Conservation (phyloP, 1,284 basidiomycete species). For the Flammula alnicola region DNA sequence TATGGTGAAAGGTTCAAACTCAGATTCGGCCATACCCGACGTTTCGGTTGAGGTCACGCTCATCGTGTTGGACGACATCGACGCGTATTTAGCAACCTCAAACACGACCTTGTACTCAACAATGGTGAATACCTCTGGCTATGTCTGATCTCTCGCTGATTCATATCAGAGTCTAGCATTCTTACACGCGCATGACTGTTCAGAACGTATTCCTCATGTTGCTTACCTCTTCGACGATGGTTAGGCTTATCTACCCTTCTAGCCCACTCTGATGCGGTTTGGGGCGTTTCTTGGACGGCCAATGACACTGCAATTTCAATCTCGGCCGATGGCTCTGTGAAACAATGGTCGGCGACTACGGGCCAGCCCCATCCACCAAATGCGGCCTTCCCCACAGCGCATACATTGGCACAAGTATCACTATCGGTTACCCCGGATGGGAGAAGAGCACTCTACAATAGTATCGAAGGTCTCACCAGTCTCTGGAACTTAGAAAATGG, state of each 20-base stretch:
- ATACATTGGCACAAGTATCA: slow-evolving; percentile 71
- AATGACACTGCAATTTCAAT: slow-evolving; percentile 69
- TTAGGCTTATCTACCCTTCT: slow-evolving; percentile 33
- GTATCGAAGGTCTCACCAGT: slow-evolving; percentile 78
- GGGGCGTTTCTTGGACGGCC: slow-evolving; percentile 78
- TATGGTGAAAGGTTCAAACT: slow-evolving; percentile 42
- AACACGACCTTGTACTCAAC: neutral
- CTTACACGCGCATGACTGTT: slow-evolving; percentile 68
- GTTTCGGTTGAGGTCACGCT: slow-evolving; percentile 19
- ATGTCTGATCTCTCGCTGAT: slow-evolving; percentile 1
- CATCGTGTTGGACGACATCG: slow-evolving; percentile 28
- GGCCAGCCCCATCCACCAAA: slow-evolving; percentile 67
- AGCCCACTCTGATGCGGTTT: slow-evolving; percentile 86
- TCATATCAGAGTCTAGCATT: slow-evolving; percentile 68
- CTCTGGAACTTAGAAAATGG: slow-evolving; percentile 72
- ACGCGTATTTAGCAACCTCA: slow-evolving; percentile 17
- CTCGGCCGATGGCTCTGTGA: slow-evolving; percentile 76
- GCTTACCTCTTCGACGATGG: slow-evolving; percentile 29
- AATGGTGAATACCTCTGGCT: slow-evolving; percentile 18
- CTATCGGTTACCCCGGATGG: slow-evolving; percentile 74
- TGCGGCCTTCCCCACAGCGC: slow-evolving; percentile 53
- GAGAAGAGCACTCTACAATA: slow-evolving; percentile 70
- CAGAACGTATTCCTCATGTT: slow-evolving; percentile 62
- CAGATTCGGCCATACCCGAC: slow-evolving; percentile 51
- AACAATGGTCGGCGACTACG: slow-evolving; percentile 68